Base-by-base conservation (phyloP, 73 alveolate species). In the Paramecium sexaurelia region DNA sequence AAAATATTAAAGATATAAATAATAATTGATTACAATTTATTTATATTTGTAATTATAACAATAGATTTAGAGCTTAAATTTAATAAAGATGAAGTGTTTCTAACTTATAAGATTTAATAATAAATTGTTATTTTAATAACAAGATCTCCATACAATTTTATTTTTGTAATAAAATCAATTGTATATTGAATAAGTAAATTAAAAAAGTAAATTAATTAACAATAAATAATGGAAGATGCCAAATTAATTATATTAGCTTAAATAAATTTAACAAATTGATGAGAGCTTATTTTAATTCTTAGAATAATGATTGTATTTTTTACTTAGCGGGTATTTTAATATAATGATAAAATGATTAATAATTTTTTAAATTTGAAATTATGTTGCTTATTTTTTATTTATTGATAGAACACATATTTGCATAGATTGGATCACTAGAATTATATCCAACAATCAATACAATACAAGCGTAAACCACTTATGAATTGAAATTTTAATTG, bases 361-460 rank as follows among this genome's bases (percentile, higher is more conserved):
- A 51, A n/a, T 51, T 51, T 51, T 51, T 51, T 51, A 51, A 51
- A 51, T 51, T 51, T 51, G 67, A 51, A 51, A 51, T 51, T 17
- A 51, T 51, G 67, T 51, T 51, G 29, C 67, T 51, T 17, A 6
- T 51, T 51, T 51, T 51, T 51, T 51, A 51, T 51, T 51, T 51
- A 51, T 51, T 51, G 67, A 51, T 51, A 51, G 67, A 51, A 51
- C 67, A 17, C 67, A 32, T 61, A 32, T 13, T 29, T 61, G 47
- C 83, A 0, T 61, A 61, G 43, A 61, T 61, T 6, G 83, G 47
- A 61, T 61, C 83, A 61, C 83, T 71, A 33, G 86, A 78, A 24
- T 78, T 78, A 78, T 78, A 10, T 45, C 90, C 90, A 7, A 17
- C 68, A 40, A 78, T 61, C 8, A 78, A 78, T 78, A 78, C 90